Evolutionary conservation across 306 rosid species (phyloP), one percentile per base, ranked within the genome.

Genomic region (Ochetophila trinervis): DNA sequence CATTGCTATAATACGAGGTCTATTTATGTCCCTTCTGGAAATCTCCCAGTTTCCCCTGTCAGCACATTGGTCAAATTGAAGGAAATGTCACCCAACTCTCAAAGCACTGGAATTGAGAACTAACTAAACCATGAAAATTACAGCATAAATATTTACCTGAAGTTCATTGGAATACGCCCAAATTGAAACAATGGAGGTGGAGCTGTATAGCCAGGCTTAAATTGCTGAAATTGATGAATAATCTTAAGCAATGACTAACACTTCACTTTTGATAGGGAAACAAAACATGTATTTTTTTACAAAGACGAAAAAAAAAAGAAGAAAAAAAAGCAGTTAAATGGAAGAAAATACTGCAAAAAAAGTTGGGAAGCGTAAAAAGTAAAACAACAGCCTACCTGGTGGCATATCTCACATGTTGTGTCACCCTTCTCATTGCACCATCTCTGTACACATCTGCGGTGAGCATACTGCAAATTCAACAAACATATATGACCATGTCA

Each of bases 351-450:
- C 15, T 40, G 45, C 12, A 40, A 40, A 40, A n/a, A 2, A 40
- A 40, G 45, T 40, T 40, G 45, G 12, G 12, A 40, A 12, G 10
- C 8, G 12, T 36, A 40, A 40, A 40, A 40, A 1, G 45, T 12
- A 40, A 40, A 40, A 3, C 12, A 10, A 40, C 15, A 73, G 72
- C 68, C 59, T 76, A 88, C 99, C 96, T 93, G 91, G 62, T 81
- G 97, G 81, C 99, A 94, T 79, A 94, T 94, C 85, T 94, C 99
- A 72, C 99, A 94, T 19, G 75, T 64, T 40, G 91, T 90, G 77
- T 94, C 87, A 35, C 99, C 96, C 77, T 94, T 94, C 84, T 90
- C 99, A 68, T 94, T 83, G 62, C 99, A 94, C 99, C 99, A 94
- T 69, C 85, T 75, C 62, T 94, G 99, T 68, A 94, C 74, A 60